phyloP scores from a whole-genome alignment of 352 stramenopile species.

The Phytophthora lateralis region DNA sequence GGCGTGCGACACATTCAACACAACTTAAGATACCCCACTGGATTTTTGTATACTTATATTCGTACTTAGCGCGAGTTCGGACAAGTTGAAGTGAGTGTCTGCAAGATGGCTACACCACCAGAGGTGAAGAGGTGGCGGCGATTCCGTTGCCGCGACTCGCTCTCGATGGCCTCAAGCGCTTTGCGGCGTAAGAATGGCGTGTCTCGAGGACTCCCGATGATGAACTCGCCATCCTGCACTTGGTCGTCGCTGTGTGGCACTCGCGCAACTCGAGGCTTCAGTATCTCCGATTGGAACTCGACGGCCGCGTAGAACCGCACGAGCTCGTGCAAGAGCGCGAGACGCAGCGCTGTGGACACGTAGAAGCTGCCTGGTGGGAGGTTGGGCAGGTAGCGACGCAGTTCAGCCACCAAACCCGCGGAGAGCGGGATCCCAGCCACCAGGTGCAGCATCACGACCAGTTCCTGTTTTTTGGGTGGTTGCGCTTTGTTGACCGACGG shows the following conservation, averaged over 20 bases:
- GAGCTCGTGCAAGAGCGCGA: conserved; percentile 56
- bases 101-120: conserved; percentile 48
- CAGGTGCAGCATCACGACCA: conserved; percentile 38
- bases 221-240: conserved; percentile 40
- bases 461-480: conserved; percentile 16
- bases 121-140: conserved; percentile 47
- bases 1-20: not conserved
- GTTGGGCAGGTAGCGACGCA: conserved; percentile 51
- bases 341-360: conserved; percentile 46
- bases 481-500: not conserved
- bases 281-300: conserved; percentile 12
- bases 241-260: conserved; percentile 7
- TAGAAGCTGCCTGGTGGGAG: conserved; percentile 59
- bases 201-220: conserved; percentile 66
- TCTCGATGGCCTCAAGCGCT: conserved; percentile 56
- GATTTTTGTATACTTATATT: not conserved
- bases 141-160: conserved; percentile 33
- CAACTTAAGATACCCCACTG: not conserved
- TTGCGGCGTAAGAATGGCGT: conserved; percentile 76
- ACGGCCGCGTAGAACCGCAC: conserved; percentile 59
- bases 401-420: conserved; percentile 45
- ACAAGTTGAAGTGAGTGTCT: conserved; percentile 25
- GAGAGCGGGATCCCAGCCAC: conserved; percentile 49
- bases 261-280: not conserved
- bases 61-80: conserved; percentile 12